These are phyloP conservation scores for Tetrapyrgos nigripes DNA, from an alignment of 1,284 basidiomycete species.

Conservation along the genomic window DNA sequence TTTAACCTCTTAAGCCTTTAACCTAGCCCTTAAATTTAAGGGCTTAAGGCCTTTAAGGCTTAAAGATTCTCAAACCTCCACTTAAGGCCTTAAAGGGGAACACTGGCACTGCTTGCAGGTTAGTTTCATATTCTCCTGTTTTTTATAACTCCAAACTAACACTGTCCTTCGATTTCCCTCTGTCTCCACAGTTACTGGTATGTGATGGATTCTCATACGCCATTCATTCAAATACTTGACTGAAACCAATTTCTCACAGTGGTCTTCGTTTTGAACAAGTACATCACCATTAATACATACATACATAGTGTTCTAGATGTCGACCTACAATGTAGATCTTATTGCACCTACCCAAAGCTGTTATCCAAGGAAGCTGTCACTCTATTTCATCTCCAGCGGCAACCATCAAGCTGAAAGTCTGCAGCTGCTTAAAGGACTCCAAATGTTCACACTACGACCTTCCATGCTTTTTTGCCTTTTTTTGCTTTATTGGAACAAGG, in stretches of 20 bases:
- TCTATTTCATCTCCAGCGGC: background rate
- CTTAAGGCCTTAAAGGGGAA: no score
- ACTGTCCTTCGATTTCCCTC: constrained; percentile 20
- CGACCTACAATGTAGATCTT: background rate
- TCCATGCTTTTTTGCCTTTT: background rate
- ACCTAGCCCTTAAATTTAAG: no score
- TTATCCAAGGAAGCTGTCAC: no score
- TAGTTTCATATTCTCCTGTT: constrained; percentile 34
- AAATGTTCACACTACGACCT: background rate
- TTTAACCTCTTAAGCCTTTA: no score
- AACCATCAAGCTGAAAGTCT: background rate
- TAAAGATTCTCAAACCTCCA: no score
- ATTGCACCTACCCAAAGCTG: no score
- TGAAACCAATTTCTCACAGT: constrained; percentile 52
- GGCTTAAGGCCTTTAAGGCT: no score
- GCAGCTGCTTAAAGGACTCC: no score
- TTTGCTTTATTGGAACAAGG: constrained; percentile 6
- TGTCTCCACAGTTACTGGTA: constrained; percentile 78
- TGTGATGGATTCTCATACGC: constrained; percentile 34
- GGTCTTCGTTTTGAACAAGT: constrained; percentile 78
- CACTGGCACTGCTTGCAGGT: no score
- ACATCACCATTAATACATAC: constrained; percentile 50
- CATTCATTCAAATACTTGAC: background rate
- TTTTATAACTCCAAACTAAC: background rate
- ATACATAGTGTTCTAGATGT: no score